Evolutionary conservation across 352 stramenopile species (phyloP).

Genomic region (Lagenidium giganteum): DNA sequence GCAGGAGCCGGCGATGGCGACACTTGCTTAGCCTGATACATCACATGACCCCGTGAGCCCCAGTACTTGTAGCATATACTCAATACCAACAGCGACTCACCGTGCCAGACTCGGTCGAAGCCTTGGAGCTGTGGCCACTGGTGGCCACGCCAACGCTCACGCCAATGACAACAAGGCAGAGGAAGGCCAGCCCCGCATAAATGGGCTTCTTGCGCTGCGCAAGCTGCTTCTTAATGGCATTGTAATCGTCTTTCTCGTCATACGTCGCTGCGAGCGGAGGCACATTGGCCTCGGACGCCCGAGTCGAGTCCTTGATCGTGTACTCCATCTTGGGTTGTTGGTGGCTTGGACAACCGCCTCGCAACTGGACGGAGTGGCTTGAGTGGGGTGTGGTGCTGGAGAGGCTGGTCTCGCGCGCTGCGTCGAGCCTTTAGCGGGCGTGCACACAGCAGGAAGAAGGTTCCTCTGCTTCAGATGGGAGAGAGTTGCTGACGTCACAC

Average conservation of each 20-base stretch:
- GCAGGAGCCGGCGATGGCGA: slow-evolving; percentile 10
- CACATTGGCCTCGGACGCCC: slow-evolving; percentile 19
- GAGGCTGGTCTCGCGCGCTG: background rate
- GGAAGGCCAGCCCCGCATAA: slow-evolving; percentile 30
- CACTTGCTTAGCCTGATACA: slow-evolving; percentile 4
- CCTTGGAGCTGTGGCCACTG: background rate
- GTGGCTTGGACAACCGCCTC: no score
- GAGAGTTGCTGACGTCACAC: no score
- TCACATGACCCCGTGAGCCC: slow-evolving; percentile 30
- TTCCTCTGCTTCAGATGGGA: no score
- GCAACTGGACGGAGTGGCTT: no score
- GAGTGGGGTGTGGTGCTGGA: background rate
- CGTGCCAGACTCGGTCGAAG: slow-evolving; percentile 24
- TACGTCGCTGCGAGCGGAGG: slow-evolving; percentile 17
- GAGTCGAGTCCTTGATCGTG: slow-evolving; percentile 24
- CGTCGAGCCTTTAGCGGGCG: no score
- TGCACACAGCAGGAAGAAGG: no score
- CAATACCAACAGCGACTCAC: no score
- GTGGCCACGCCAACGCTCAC: slow-evolving; percentile 21
- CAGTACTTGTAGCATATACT: slow-evolving; percentile 10
- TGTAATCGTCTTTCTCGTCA: slow-evolving; percentile 43
- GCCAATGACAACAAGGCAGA: slow-evolving; percentile 33
- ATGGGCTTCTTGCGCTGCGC: slow-evolving; percentile 44
- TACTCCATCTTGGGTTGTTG: slow-evolving; percentile 22
- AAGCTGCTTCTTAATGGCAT: slow-evolving; percentile 27